A percentile compares a stretch with the other conserved stretches of the same genome.
These are phyloP conservation scores for Dioscorea dumetorum DNA, from an alignment of 106 monocot species.

Conservation along the genomic window DNA sequence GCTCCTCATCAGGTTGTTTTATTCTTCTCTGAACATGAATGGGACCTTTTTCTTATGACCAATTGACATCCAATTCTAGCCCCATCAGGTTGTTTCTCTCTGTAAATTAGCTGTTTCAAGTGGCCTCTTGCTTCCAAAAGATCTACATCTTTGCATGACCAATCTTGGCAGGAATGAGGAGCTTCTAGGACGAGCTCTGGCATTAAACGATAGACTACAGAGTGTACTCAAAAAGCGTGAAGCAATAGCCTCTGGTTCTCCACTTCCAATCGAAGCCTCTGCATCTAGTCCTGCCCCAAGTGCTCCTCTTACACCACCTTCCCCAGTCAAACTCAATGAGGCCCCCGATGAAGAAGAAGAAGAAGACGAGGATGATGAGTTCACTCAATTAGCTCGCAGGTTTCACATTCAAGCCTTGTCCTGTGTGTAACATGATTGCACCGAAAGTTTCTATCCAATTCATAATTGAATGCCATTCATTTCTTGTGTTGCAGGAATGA, in stretches of 20 bases:
- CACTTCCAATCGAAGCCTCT: constrained; percentile 32
- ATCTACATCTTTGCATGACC: too few relatives aligned
- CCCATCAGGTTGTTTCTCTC: too few relatives aligned
- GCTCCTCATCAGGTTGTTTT: too few relatives aligned
- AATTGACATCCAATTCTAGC: too few relatives aligned
- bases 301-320: not conserved
- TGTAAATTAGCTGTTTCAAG: too few relatives aligned
- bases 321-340: constrained; percentile 3
- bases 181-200: constrained; percentile 61
- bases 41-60: too few relatives aligned
- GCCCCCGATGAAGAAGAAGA: constrained; percentile 18
- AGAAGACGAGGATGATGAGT: constrained; percentile 61
- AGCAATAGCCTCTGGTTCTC: constrained; percentile 58
- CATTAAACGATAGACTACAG: constrained; percentile 74
- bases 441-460: too few relatives aligned
- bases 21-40: too few relatives aligned
- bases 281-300: constrained; percentile 8
- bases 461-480: too few relatives aligned
- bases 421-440: too few relatives aligned
- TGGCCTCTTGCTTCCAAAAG: too few relatives aligned
- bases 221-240: constrained; percentile 55
- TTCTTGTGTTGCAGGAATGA: constrained; percentile 39
- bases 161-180: constrained; percentile 60
- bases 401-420: not conserved
- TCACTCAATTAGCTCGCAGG: constrained; percentile 71